Percentiles rank a stretch among this genome's conserved stretches.
Conservation (phyloP, 176 grass and related monocot genomes). For the Urochloa ruziziensis region DNA sequence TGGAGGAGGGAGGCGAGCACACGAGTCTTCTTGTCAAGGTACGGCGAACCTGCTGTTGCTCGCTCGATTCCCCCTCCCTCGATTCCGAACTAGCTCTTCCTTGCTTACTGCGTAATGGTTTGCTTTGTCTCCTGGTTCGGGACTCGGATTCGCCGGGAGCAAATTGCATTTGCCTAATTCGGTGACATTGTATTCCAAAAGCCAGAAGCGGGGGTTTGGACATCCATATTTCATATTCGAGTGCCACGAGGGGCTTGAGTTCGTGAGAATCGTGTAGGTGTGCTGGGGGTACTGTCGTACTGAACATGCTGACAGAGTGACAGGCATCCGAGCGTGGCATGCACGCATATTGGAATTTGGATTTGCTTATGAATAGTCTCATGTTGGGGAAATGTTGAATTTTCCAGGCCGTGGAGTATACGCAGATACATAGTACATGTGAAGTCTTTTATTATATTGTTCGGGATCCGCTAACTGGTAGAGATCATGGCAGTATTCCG, state of each 20-base stretch:
- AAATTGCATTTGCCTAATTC: neutral
- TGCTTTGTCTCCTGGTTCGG: neutral
- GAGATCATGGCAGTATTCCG: neutral
- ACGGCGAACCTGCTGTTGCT: no score
- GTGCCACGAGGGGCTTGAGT: no score
- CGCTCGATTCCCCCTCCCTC: no score
- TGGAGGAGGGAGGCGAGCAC: constrained; percentile 36
- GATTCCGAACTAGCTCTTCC: neutral
- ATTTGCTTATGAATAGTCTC: neutral
- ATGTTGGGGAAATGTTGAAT: no score
- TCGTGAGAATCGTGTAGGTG: no score
- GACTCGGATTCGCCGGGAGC: neutral
- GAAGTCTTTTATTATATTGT: neutral
- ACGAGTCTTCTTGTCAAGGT: constrained; percentile 36
- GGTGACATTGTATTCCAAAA: neutral
- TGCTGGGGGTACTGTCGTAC: no score
- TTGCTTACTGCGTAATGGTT: neutral
- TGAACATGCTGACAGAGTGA: neutral
- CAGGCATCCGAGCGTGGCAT: neutral
- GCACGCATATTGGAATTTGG: neutral
- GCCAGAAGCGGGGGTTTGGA: neutral
- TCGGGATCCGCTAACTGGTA: neutral
- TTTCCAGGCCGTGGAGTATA: no score
- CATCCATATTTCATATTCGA: neutral
- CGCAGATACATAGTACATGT: no score